Percentiles rank a stretch among this genome's conserved stretches.
These are phyloP conservation scores for Zygosaccharomyces sapae DNA, from an alignment of 1,139 yeast species.

Conservation along the genomic window DNA sequence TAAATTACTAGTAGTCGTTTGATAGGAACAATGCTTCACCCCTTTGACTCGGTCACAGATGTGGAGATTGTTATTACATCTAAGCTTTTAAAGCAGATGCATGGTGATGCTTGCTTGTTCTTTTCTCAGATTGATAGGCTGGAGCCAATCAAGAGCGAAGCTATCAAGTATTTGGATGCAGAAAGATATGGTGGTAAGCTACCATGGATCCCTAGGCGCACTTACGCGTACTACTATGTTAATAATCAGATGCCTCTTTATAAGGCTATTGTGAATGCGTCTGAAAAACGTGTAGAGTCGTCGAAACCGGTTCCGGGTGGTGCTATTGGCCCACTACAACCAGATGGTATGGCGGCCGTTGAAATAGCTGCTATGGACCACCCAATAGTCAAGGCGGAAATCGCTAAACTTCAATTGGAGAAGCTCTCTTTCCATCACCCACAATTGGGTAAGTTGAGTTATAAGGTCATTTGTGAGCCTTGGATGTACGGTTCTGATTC, in stretches of 20 bases:
- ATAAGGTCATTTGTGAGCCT: constrained; percentile 63
- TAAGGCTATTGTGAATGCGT: constrained; percentile 70
- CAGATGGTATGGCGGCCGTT: constrained; percentile 58
- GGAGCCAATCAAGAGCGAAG: constrained; percentile 78
- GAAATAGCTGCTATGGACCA: constrained; percentile 51
- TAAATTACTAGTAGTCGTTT: too few species aligned
- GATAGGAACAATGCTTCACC: constrained; percentile 21
- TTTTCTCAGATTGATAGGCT: constrained; percentile 68
- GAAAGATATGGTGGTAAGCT: constrained; percentile 53
- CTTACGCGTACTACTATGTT: constrained; percentile 64
- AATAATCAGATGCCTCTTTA: constrained; percentile 50
- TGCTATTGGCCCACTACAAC: constrained; percentile 68
- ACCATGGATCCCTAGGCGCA: constrained; percentile 60
- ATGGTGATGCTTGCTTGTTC: constrained; percentile 49
- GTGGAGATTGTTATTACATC: constrained; percentile 62
- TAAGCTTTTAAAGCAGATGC: constrained; percentile 53
- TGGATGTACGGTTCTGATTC: constrained; percentile 89
- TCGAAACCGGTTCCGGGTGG: constrained; percentile 55
- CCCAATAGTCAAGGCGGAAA: constrained; percentile 58
- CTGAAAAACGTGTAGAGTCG: constrained; percentile 60
- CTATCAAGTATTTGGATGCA: constrained; percentile 66
- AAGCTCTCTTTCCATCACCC: constrained; percentile 37
- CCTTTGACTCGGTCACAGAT: constrained; percentile 63
- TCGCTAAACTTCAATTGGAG: constrained; percentile 54
- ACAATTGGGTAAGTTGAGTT: constrained; percentile 33